A percentile compares a stretch with the other conserved stretches of the same genome.
These are phyloP conservation scores for Evernia prunastri DNA, from an alignment of 495 filamentous ascomycete species.

Conservation along the genomic window DNA sequence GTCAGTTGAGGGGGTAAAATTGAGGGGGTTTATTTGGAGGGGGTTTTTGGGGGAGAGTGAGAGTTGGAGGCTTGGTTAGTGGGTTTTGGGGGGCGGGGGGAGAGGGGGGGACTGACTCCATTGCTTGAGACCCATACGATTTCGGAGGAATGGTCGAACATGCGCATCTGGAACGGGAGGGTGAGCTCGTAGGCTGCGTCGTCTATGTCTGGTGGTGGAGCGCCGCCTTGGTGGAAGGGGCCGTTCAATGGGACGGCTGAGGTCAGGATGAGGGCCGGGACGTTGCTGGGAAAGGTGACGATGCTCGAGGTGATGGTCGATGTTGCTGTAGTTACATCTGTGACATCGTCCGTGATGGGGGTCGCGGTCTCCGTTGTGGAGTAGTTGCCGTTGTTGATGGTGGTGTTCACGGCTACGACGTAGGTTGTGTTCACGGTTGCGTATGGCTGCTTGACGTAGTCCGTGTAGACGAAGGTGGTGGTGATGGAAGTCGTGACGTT, in stretches of 20 bases:
- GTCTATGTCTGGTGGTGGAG: not conserved
- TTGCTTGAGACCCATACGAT: constrained; percentile 8
- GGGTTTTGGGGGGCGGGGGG: not conserved
- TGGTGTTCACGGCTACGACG: not conserved
- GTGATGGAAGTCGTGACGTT: constrained; percentile 1
- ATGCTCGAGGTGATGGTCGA: not conserved
- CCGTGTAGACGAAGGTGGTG: not conserved
- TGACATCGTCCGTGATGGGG: not conserved
- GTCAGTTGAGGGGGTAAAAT: not conserved
- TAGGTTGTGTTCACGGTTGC: not conserved
- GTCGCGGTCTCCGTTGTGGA: not conserved
- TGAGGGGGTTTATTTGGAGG: too few species aligned
- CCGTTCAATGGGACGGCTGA: not conserved
- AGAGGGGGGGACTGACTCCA: not conserved
- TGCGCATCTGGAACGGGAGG: not conserved
- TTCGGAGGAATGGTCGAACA: constrained; percentile 10
- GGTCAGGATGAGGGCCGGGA: not conserved
- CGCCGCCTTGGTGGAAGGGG: not conserved
- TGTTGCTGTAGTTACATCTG: not conserved
- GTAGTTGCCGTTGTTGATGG: constrained; percentile 1
- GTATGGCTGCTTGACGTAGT: not conserved
- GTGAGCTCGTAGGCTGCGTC: constrained; percentile 11
- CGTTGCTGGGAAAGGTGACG: constrained; percentile 4
- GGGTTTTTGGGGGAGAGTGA: too few species aligned
- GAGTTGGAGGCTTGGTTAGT: too few species aligned